phyloP scores from a whole-genome alignment of 306 rosid species.

The Corylus heterophylla region DNA sequence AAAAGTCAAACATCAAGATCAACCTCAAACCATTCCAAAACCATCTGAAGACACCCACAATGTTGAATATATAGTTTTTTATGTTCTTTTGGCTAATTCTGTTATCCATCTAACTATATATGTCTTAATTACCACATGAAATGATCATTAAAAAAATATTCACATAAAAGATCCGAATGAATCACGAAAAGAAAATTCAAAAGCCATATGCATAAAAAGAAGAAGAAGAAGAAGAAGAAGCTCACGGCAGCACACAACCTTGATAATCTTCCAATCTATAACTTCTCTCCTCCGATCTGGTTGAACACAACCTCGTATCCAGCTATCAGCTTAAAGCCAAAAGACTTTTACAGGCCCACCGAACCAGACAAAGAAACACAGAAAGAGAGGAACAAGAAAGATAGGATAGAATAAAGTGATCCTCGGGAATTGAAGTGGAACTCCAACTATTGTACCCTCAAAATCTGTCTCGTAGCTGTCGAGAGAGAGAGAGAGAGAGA shows the following conservation, averaged over 20 bases:
- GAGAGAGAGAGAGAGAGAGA: slow-evolving; percentile 28
- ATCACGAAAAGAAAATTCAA: background rate
- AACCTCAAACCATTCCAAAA: background rate
- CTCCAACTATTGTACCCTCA: slow-evolving; percentile 3
- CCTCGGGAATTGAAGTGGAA: slow-evolving; percentile 63
- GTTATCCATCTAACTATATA: background rate
- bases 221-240: slow-evolving; percentile 14
- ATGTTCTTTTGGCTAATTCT: background rate
- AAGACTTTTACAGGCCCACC: slow-evolving; percentile 8
- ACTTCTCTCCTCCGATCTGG: slow-evolving; percentile 42
- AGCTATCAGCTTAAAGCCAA: slow-evolving; percentile 18
- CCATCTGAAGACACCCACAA: background rate
- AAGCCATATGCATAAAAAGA: background rate
- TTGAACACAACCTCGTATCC: slow-evolving; percentile 41
- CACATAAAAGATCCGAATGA: background rate
- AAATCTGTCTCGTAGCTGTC: slow-evolving; percentile 20
- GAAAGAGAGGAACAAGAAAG: slow-evolving; percentile 24
- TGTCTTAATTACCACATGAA: background rate
- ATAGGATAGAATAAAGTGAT: slow-evolving; percentile 16
- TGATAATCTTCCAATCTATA: slow-evolving; percentile 23
- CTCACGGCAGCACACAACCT: slow-evolving; percentile 36
- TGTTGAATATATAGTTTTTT: background rate
- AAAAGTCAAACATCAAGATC: background rate
- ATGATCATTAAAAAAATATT: slow-evolving; percentile 1
- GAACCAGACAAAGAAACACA: slow-evolving; percentile 33